A percentile compares a stretch with the other conserved stretches of the same genome.
Conservation (phyloP, 345 rosid species). For the Euphorbia peplus region DNA sequence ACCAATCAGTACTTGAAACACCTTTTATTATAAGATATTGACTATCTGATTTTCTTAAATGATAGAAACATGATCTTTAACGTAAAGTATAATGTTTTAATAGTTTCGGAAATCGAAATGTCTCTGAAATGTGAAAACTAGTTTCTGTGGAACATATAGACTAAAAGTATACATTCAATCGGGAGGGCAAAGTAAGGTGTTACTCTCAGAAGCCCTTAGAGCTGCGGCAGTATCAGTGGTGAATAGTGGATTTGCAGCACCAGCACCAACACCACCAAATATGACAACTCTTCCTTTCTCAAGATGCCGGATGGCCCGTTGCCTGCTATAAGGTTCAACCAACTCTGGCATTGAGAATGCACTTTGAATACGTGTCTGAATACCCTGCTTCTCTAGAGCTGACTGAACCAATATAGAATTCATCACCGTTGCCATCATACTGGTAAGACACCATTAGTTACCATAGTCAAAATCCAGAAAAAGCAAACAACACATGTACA, state of each 20-base stretch:
- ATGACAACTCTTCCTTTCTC: conserved; percentile 94
- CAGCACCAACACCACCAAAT: conserved; percentile 90
- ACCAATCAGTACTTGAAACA: no score
- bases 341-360: conserved; percentile 66
- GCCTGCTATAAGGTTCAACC: conserved; percentile 79
- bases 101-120: no score
- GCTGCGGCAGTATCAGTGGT: conserved; percentile 90
- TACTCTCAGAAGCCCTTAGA: conserved; percentile 87
- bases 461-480: conserved; percentile 14
- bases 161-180: no score
- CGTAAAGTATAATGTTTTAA: no score
- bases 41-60: no score
- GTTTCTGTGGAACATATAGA: no score
- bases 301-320: conserved; percentile 72
- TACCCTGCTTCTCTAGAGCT: conserved; percentile 72
- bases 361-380: conserved; percentile 76
- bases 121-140: no score
- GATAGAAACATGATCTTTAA: no score
- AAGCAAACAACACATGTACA: background rate
- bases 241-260: conserved; percentile 82
- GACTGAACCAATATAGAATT: conserved; percentile 81
- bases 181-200: conserved; percentile 6
- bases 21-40: no score
- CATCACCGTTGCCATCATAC: conserved; percentile 96
- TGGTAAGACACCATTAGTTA: conserved; percentile 28